Conservation (phyloP, 2,329 filamentous ascomycete species). For the Corynespora cassiicola region DNA sequence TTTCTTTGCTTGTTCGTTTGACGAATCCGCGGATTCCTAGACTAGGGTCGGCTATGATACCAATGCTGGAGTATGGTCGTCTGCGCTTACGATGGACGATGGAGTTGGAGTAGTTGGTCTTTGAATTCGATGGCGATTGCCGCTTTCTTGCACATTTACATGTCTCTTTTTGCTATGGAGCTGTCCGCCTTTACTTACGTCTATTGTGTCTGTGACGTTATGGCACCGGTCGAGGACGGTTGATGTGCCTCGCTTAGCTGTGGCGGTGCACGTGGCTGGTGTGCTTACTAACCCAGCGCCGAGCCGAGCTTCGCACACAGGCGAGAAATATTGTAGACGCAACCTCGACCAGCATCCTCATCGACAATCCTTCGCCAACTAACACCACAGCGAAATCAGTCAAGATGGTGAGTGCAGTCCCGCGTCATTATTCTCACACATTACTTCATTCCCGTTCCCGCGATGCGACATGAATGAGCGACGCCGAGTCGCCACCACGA, state of each 20-base stretch:
- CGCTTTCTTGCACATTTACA: too few species aligned
- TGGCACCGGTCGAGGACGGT: too few species aligned
- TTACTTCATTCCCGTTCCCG: slow-evolving; percentile 3
- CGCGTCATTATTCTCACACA: slow-evolving; percentile 1
- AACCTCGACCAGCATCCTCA: slow-evolving; percentile 36
- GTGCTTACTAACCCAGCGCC: slow-evolving; percentile 27
- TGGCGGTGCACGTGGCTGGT: slow-evolving; percentile 20
- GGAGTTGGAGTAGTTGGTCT: too few species aligned
- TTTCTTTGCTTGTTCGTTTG: slow-evolving; percentile 13
- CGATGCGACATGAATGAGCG: slow-evolving; percentile 37
- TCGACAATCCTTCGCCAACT: slow-evolving; percentile 42
- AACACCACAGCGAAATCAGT: slow-evolving; percentile 47
- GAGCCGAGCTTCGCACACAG: slow-evolving; percentile 40
- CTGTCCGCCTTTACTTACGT: too few species aligned
- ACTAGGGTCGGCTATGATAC: slow-evolving; percentile 30
- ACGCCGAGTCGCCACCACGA: slow-evolving; percentile 18
- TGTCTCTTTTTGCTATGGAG: too few species aligned
- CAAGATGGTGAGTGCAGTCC: slow-evolving; percentile 47
- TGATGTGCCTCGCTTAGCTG: too few species aligned
- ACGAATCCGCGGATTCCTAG: background rate
- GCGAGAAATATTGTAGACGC: slow-evolving; percentile 30
- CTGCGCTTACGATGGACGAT: too few species aligned
- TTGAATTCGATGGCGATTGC: too few species aligned
- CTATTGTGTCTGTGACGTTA: too few species aligned
- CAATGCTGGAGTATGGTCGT: too few species aligned